phyloP scores from a whole-genome alignment of 2,329 filamentous ascomycete genomes.

The Fusarium sulawesiense region DNA sequence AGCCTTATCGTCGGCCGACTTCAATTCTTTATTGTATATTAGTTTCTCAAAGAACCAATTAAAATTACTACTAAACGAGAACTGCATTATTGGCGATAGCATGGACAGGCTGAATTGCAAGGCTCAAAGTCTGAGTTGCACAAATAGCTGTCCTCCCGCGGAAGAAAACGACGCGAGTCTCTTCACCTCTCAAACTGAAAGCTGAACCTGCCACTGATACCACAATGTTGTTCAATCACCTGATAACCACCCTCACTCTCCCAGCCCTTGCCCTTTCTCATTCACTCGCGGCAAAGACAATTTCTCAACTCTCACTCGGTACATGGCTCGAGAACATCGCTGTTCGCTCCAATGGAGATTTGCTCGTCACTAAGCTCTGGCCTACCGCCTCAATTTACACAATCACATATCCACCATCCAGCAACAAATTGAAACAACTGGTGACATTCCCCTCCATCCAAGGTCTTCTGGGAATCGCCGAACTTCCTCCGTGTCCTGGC shows the following conservation, averaged over 20 bases:
- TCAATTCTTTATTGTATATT: background rate
- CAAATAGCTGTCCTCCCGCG: background rate
- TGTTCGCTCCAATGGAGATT: background rate
- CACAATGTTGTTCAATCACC: background rate
- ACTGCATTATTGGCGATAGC: background rate
- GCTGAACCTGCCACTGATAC: accelerated
- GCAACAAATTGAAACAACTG: background rate
- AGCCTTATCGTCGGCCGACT: background rate
- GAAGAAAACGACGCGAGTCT: background rate
- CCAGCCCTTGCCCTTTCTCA: background rate
- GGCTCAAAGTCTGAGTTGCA: too few species aligned
- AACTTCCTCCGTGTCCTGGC: background rate
- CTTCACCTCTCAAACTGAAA: background rate
- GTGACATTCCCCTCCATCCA: background rate
- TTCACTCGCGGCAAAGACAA: background rate
- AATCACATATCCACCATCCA: background rate
- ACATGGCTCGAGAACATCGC: constrained; percentile 6
- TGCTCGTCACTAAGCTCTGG: constrained; percentile 9
- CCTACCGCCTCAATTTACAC: constrained; percentile 4
- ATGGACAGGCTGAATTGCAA: accelerated
- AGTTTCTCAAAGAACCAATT: background rate
- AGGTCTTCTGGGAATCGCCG: constrained; percentile 4
- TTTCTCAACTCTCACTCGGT: background rate
- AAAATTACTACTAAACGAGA: background rate
- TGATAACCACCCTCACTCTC: background rate